Percentiles rank a stretch among this genome's conserved stretches.
These are phyloP conservation scores for Ustilago bromivora DNA, from an alignment of 1,284 basidiomycete genomes.

Conservation along the genomic window DNA sequence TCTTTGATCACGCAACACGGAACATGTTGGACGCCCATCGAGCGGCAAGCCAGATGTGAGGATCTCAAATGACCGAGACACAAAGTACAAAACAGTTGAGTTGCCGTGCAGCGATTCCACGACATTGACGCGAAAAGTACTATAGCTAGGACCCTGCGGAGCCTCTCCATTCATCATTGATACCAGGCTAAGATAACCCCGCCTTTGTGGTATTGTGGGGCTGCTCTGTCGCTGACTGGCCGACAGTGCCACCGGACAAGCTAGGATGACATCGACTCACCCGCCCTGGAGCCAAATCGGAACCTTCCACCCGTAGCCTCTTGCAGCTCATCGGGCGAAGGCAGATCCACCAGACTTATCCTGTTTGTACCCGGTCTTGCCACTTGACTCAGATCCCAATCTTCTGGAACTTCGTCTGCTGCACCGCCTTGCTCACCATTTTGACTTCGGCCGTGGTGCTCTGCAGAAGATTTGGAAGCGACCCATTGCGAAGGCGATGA, in stretches of 20 bases:
- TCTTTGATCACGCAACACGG: background rate
- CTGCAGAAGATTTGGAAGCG: constrained; percentile 15
- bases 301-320: constrained; percentile 45
- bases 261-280: background rate
- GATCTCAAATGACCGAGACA: too few species aligned
- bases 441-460: background rate
- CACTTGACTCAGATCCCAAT: constrained; percentile 45
- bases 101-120: background rate
- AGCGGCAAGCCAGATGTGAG: too few species aligned
- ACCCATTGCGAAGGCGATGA: constrained; percentile 15
- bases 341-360: constrained; percentile 47
- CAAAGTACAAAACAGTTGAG: background rate
- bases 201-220: background rate
- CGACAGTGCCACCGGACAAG: background rate
- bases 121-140: background rate
- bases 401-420: constrained; percentile 37
- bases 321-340: constrained; percentile 45
- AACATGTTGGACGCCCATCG: background rate
- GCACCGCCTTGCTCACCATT: background rate
- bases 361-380: constrained; percentile 35
- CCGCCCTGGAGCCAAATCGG: constrained; percentile 21
- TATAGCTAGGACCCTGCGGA: background rate
- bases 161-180: background rate
- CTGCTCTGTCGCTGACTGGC: background rate
- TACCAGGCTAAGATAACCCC: too few species aligned